Conservation (phyloP, 495 filamentous ascomycete genomes). For the Penicillium pulvis region DNA sequence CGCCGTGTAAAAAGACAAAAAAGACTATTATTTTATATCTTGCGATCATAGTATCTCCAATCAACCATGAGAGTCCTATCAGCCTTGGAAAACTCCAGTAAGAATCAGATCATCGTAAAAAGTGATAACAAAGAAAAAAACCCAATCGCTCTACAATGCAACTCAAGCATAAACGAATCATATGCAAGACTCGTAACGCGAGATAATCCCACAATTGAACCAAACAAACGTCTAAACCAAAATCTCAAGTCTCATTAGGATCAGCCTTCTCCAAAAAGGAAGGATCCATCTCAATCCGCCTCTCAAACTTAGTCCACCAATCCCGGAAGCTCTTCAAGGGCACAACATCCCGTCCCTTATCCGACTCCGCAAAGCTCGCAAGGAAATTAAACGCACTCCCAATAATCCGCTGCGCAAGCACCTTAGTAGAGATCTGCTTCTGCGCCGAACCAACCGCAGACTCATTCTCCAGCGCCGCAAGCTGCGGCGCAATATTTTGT, state of each 20-base stretch:
- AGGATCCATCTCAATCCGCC: slow-evolving; percentile 80
- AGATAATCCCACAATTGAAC: neutral
- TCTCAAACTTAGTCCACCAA: slow-evolving; percentile 98
- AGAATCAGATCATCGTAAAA: neutral
- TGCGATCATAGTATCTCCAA: neutral
- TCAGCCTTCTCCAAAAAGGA: slow-evolving; percentile 84
- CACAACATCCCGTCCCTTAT: slow-evolving; percentile 75
- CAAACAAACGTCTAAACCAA: neutral
- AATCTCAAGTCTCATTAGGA: slow-evolving; percentile 28
- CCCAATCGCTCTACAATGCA: neutral
- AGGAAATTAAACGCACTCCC: slow-evolving; percentile 97
- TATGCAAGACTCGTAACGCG: neutral
- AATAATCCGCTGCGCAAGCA: slow-evolving; percentile 90
- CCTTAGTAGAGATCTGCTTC: slow-evolving; percentile 59
- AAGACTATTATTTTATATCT: neutral
- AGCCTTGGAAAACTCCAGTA: neutral
- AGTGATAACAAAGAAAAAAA: neutral
- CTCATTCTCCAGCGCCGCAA: slow-evolving; percentile 58
- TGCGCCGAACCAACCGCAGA: slow-evolving; percentile 11
- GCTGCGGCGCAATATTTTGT: slow-evolving; percentile 65
- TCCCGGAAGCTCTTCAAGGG: slow-evolving; percentile 89
- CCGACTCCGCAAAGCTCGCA: slow-evolving; percentile 72
- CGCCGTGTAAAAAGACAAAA: neutral
- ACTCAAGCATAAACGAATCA: neutral
- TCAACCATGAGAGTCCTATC: neutral